These are phyloP conservation scores for Eimeria necatrix DNA, from an alignment of 169 alveolate genomes.

Conservation along the genomic window DNA sequence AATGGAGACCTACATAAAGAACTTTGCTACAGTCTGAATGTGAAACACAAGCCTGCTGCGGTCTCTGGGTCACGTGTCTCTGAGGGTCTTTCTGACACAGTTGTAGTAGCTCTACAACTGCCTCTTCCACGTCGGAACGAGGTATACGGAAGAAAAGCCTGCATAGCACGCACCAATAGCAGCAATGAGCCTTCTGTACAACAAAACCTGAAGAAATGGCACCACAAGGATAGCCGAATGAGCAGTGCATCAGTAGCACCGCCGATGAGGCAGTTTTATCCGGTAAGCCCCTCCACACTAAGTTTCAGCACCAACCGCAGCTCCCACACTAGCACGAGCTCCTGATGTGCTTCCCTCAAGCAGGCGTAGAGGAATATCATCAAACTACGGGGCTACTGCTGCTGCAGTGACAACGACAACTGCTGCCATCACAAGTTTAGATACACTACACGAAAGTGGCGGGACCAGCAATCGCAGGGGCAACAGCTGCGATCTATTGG, in stretches of 20 bases:
- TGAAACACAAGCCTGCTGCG: background rate
- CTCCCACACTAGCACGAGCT: constrained; percentile 8
- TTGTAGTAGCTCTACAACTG: constrained; percentile 37
- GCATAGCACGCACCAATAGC: background rate
- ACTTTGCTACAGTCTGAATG: background rate
- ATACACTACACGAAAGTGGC: background rate
- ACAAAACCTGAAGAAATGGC: too few species aligned
- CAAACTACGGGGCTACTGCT: too few species aligned
- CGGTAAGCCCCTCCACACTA: too few species aligned
- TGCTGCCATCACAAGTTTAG: too few species aligned
- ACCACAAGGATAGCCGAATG: too few species aligned
- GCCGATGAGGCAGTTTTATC: too few species aligned
- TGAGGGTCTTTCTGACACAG: background rate
- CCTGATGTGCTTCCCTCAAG: too few species aligned
- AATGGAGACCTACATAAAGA: background rate
- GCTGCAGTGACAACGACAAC: too few species aligned
- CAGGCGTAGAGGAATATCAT: too few species aligned
- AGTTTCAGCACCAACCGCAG: background rate
- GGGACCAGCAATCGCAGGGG: background rate
- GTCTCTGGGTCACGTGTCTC: background rate
- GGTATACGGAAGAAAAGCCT: constrained; percentile 46
- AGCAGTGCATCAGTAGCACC: background rate
- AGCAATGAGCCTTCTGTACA: background rate
- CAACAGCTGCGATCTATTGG: background rate
- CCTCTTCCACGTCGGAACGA: constrained; percentile 45